Base-by-base conservation (phyloP, 202 grass and related monocot species). In the Musa balbisiana region DNA sequence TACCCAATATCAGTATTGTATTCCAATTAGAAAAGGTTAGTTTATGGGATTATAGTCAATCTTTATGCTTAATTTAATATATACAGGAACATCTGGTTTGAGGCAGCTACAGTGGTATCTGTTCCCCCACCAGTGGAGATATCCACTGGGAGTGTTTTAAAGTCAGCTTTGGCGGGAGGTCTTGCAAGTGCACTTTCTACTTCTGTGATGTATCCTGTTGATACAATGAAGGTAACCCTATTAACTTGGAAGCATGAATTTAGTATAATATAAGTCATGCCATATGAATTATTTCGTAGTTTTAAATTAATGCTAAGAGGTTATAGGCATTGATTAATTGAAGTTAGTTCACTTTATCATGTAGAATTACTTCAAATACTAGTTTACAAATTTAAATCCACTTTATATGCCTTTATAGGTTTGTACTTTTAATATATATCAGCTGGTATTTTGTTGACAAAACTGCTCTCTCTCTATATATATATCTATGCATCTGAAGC, bases 141-240 rank as follows among this genome's bases (percentile, higher is more conserved):
- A 86, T 87, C 90, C 14, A 73, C 91, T 2, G 91, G 85, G 76
- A 98, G 72, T 77, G 95, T 98, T 81, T 76, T 98, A 70, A 98
- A 94, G 64, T 92, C 95, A 53, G 95, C 95, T 84, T 94, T 98
- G 82, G 95, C 91, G 77, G 95, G 95, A 76, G 91, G 95, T 63
- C 88, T 98, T 86, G 94, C 94, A 74, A 86, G 87, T 76, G 94
- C 94, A 2, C 88, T 98, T 85, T 98, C 94, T 62, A 98, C 94
- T 67, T 88, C 94, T 76, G 77, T 98, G 62, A 55, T 98, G 88
- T 84, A 94, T 88, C 94, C 94, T 66, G 89, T 98, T 55, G 94
- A 98, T 73, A 89, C 94, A 60, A 94, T 98, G 91, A 98, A 98
- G 94, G 94, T 98, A 80, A 51, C 53, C 3, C 21, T 75, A 24